Evolutionary conservation across 441 rosid genomes (phyloP), one percentile per base, ranked within the genome.

Genomic region (Populus hybrid): DNA sequence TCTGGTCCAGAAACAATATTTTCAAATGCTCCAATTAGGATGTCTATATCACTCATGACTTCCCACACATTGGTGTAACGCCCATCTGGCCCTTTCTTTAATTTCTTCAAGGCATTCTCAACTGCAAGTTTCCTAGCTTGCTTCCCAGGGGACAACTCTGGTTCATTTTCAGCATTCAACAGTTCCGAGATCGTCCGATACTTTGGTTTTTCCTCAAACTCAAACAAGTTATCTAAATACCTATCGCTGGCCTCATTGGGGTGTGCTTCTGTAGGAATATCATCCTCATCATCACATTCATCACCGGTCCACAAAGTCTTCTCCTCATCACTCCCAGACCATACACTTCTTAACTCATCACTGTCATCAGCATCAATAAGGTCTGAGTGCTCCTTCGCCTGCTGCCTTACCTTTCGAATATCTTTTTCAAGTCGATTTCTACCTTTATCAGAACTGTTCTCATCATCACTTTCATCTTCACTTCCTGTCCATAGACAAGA

Each of bases 221-320:
- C 98, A 71, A 95, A 95, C 84, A 95, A 16, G 73, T 90, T 90
- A 81, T 95, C 97, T 4, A 93, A 69, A 35, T 95, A 88, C 64
- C 88, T 91, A 79, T 95, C 97, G 72, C 97, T 92, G 68, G 87
- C 79, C 81, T 91, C 93, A 78, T 89, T 91, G 1, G 97, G 93
- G 76, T 82, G 85, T 32, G 99, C 85, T 70, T 92, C 98, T 10
- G 91, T 89, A n/a, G 98, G 99, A 75, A 91, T 85, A 78, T 91
- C 97, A 14, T 89, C 86, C 0, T 91, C 97, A 2, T 91, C 92
- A 26, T 93, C 99, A 1, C 90, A 91, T 86, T 95, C 98, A 30
- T 91, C 89, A n/a, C 99, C 97, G 0, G 97, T 95, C 97, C 99
- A 95, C 38, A 95, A 79, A 16, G 93, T 89, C 89, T 91, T 93